Evolutionary conservation across 345 rosid species (phyloP).

Genomic region (Salix suchowensis): DNA sequence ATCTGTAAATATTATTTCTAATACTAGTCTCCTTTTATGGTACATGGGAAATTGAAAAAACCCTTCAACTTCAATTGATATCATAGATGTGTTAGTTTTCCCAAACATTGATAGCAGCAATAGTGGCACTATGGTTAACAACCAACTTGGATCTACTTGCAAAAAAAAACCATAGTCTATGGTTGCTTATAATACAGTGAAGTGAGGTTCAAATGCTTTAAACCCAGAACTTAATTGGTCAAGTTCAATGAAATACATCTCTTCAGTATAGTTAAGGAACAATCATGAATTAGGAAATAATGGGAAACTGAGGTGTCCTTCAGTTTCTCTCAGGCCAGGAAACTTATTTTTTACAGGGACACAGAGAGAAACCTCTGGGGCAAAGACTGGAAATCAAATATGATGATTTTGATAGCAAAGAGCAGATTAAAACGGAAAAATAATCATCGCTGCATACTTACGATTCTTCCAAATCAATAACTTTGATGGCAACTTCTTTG

Average conservation of each 20-base stretch:
- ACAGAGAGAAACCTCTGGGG: neutral
- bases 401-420: neutral
- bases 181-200: neutral
- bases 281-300: neutral
- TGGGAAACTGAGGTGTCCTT: neutral
- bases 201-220: neutral
- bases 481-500: conserved; percentile 98
- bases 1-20: neutral
- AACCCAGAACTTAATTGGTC: neutral
- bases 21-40: neutral
- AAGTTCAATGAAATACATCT: neutral
- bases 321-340: neutral
- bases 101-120: neutral
- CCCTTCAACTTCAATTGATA: neutral
- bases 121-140: neutral
- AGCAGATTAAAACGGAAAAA: neutral
- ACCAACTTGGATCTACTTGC: neutral
- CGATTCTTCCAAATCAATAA: conserved; percentile 99
- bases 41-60: neutral
- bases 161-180: neutral
- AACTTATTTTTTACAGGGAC: neutral
- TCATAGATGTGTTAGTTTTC: neutral
- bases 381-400: neutral
- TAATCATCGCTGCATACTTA: conserved; percentile 38
- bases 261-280: neutral